phyloP scores from a whole-genome alignment of 2,329 filamentous ascomycete species.

The Verticillium dahliae region DNA sequence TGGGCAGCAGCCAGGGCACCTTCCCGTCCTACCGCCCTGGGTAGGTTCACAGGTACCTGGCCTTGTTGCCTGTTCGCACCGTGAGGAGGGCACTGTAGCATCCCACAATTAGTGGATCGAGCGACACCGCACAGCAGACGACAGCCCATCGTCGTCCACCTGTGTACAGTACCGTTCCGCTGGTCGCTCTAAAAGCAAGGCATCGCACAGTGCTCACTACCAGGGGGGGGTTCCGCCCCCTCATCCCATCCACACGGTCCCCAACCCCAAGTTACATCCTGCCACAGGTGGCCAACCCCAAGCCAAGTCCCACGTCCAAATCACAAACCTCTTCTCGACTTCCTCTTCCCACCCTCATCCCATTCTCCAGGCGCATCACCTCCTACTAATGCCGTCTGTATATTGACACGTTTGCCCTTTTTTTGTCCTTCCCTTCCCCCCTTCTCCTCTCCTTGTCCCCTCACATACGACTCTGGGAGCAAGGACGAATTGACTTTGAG shows the following conservation, averaged over 20 bases:
- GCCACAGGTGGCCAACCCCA: not conserved
- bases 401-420: conserved; percentile 12
- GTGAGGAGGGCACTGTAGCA: not conserved
- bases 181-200: not conserved
- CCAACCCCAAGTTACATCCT: not conserved
- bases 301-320: not conserved
- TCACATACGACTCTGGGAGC: conserved; percentile 4
- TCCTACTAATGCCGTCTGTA: conserved; percentile 14
- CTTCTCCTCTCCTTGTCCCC: conserved; percentile 6
- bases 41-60: no score
- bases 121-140: not conserved
- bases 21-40: not conserved
- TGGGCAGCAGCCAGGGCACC: not conserved
- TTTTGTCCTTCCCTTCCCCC: conserved; percentile 7
- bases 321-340: not conserved
- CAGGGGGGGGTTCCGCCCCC: not conserved
- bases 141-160: not conserved
- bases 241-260: not conserved
- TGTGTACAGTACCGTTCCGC: not conserved
- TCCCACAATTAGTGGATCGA: not conserved
- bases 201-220: not conserved
- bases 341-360: conserved; percentile 8
- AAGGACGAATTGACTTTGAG: conserved; percentile 7
- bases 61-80: not conserved
- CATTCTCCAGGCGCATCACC: conserved; percentile 14